A percentile compares a stretch with the other conserved stretches of the same genome.
Evolutionary conservation across 2,329 filamentous ascomycete species (phyloP).

Genomic region (Cyclaneusma minus): DNA sequence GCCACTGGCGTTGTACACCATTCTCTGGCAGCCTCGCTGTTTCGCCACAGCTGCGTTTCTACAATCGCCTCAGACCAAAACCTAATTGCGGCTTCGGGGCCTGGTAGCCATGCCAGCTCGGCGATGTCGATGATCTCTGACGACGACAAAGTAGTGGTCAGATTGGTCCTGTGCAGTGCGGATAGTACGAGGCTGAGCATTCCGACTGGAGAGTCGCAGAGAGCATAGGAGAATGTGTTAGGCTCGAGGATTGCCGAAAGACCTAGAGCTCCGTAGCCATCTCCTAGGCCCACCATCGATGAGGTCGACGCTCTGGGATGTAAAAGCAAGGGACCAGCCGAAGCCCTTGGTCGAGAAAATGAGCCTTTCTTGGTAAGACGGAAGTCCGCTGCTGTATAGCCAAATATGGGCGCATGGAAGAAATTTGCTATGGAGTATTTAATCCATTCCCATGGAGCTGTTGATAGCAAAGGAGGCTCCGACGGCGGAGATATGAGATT

Average conservation of each 20-base stretch:
- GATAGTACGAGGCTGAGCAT: constrained; percentile 38
- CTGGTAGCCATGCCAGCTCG: constrained; percentile 49
- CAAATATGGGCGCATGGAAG: constrained; percentile 33
- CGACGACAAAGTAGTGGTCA: constrained; percentile 25
- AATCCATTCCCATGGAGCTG: constrained; percentile 30
- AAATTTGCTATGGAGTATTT: constrained; percentile 39
- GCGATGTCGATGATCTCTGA: constrained; percentile 44
- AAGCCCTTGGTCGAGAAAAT: too few relatives aligned
- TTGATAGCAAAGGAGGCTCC: constrained; percentile 27
- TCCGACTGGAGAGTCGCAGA: constrained; percentile 46
- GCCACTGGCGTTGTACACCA: background rate
- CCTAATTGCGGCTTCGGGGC: constrained; percentile 42
- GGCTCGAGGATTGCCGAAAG: constrained; percentile 12
- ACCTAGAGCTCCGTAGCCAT: constrained; percentile 6
- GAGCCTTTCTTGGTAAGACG: too few relatives aligned
- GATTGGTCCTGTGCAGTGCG: constrained; percentile 25
- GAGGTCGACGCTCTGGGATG: constrained; percentile 2
- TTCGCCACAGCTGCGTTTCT: constrained; percentile 8
- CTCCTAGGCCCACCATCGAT: constrained; percentile 2
- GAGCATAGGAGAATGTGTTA: constrained; percentile 36
- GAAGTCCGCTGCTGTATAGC: constrained; percentile 38
- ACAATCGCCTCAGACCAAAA: constrained; percentile 28
- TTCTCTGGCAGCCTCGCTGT: background rate
- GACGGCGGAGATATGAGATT: constrained; percentile 46
- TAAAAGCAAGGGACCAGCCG: background rate